Percentiles rank a stretch among this genome's conserved stretches.
These are phyloP conservation scores for Eimeria acervulina DNA, from an alignment of 169 alveolate genomes.

Conservation along the genomic window DNA sequence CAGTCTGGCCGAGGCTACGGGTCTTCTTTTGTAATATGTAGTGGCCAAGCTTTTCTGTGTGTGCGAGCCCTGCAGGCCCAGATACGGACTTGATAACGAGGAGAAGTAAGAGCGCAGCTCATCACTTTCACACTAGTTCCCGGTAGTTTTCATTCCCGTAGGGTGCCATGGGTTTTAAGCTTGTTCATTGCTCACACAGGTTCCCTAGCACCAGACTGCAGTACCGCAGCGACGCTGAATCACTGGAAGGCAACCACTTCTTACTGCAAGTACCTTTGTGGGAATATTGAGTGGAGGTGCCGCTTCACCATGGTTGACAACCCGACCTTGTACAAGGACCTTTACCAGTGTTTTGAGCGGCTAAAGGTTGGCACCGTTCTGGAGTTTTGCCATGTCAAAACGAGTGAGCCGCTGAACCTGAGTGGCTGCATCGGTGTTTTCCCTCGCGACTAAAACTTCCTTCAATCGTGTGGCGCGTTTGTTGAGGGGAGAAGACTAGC, in stretches of 20 bases:
- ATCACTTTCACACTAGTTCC: not conserved
- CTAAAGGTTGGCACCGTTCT: constrained; percentile 35
- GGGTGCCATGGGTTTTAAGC: not conserved
- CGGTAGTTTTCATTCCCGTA: not conserved
- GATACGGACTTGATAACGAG: not conserved
- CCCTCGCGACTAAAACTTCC: not conserved
- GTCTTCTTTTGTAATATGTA: not conserved
- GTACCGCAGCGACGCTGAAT: constrained; percentile 3
- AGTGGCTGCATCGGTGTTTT: not conserved
- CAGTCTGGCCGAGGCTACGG: not conserved
- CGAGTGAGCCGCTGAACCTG: constrained; percentile 18
- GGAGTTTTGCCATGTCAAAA: constrained; percentile 23
- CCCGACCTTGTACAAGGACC: constrained; percentile 67
- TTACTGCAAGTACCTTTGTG: constrained; percentile 26
- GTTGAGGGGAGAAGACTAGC: not conserved
- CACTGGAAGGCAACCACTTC: constrained; percentile 16
- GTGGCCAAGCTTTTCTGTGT: not conserved
- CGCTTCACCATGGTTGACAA: constrained; percentile 27
- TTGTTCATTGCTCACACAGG: not conserved
- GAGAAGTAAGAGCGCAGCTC: constrained; percentile 5
- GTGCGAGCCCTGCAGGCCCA: constrained; percentile 45
- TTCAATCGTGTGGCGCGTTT: not conserved
- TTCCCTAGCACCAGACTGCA: constrained; percentile 50
- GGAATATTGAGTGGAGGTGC: constrained; percentile 59
- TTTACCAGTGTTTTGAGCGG: constrained; percentile 8